phyloP scores from a whole-genome alignment of 2,329 filamentous ascomycete genomes.

The Pseudocercospora eumusae region DNA sequence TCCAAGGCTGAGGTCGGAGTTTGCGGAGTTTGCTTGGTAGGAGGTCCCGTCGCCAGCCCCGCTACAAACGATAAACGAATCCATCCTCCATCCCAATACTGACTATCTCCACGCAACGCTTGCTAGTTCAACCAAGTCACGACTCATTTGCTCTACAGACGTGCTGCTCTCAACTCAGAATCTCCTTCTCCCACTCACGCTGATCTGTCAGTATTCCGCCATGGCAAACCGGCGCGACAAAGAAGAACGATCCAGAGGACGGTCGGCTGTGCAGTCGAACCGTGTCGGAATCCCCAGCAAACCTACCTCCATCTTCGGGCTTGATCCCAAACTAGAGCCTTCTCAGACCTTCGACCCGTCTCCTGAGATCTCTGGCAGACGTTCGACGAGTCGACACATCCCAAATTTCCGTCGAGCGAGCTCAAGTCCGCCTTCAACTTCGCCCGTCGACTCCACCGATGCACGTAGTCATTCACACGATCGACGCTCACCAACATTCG shows the following conservation, averaged over 20 bases:
- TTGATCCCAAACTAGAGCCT: not conserved
- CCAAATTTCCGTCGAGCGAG: not conserved
- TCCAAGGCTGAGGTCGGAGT: conserved; percentile 1
- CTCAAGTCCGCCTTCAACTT: conserved; percentile 1
- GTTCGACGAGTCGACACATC: not conserved
- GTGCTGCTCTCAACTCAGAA: not conserved
- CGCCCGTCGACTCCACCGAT: not conserved
- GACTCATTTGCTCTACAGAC: not conserved
- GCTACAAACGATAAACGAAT: not conserved
- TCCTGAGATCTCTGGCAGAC: not conserved
- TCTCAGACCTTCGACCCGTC: not conserved
- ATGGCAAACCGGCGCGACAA: not conserved
- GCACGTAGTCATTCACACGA: not conserved
- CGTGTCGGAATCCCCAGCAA: not conserved
- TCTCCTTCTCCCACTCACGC: not conserved
- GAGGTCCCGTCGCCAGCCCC: not conserved
- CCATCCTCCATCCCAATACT: not conserved
- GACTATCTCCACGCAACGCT: not conserved
- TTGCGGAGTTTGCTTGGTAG: not conserved
- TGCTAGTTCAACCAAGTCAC: not conserved
- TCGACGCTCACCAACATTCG: not conserved
- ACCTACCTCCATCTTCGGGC: not conserved
- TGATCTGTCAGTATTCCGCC: not conserved
- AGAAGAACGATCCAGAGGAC: not conserved
- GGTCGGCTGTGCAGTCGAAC: not conserved